phyloP scores from a whole-genome alignment of 352 stramenopile genomes.

The Globisporangium cystogenes region DNA sequence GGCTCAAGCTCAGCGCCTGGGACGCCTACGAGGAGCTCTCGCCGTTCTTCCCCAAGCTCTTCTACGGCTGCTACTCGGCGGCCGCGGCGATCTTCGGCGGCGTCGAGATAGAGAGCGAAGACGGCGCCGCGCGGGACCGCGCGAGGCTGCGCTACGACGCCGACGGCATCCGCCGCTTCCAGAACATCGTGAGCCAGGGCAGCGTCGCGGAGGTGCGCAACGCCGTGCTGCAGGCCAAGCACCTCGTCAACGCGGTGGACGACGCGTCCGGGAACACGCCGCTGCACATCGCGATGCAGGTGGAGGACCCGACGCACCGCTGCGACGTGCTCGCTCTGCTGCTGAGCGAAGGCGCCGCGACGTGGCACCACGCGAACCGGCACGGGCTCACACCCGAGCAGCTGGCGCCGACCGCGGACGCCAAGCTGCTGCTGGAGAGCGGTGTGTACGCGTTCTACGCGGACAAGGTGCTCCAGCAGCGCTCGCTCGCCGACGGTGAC shows the following conservation, averaged over 20 bases:
- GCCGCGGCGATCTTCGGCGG: constrained; percentile 53
- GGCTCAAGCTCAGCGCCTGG: constrained; percentile 47
- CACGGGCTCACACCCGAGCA: constrained; percentile 49
- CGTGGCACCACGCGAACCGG: constrained; percentile 33
- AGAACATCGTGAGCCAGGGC: constrained; percentile 31
- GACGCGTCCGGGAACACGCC: constrained; percentile 44
- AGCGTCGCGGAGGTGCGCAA: constrained; percentile 58
- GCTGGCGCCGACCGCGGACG: constrained; percentile 27
- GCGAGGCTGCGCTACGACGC: constrained; percentile 13
- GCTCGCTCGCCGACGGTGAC: too few relatives aligned
- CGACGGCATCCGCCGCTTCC: constrained; percentile 35
- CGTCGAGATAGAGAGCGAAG: constrained; percentile 12
- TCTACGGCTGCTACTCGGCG: constrained; percentile 54
- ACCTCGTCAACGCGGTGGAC: constrained; percentile 56
- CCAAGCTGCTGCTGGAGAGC: constrained; percentile 22
- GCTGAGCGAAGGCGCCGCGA: constrained; percentile 49
- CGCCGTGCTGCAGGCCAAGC: constrained; percentile 30
- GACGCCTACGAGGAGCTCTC: constrained; percentile 50
- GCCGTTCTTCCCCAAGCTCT: constrained; percentile 50
- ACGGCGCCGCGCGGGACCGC: not conserved
- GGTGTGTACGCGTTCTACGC: constrained; percentile 52
- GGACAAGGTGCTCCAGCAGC: constrained; percentile 5
- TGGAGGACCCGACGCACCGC: constrained; percentile 42
- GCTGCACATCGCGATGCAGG: constrained; percentile 44
- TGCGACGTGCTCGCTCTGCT: constrained; percentile 40